A percentile compares a stretch with the other conserved stretches of the same genome.
Conservation (phyloP, 192 early-diverging fungal genomes). For the Podila epicladia region DNA sequence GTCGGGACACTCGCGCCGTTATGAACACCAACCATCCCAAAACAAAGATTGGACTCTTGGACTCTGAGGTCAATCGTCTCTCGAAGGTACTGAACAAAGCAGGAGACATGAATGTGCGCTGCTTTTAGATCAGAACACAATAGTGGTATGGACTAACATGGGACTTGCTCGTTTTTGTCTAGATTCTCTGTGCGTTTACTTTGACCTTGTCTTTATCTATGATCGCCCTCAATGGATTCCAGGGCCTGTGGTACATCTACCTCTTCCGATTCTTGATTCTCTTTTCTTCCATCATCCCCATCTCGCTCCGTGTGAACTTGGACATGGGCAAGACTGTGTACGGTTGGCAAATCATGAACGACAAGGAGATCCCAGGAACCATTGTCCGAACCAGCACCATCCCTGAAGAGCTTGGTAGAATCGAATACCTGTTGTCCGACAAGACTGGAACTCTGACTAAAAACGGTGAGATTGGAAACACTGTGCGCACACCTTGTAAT, state of each 20-base stretch:
- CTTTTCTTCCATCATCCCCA: constrained; percentile 96
- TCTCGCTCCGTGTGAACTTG: constrained; percentile 92
- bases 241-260: constrained; percentile 92
- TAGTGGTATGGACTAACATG: not conserved
- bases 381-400: constrained; percentile 95
- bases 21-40: constrained; percentile 95
- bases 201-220: constrained; percentile 83
- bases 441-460: constrained; percentile 97
- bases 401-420: constrained; percentile 94
- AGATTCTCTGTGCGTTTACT: constrained; percentile 91
- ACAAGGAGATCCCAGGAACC: constrained; percentile 83
- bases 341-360: constrained; percentile 87
- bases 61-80: constrained; percentile 90
- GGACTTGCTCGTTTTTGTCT: not conserved
- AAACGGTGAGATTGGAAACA: constrained; percentile 69
- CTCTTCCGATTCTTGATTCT: constrained; percentile 94
- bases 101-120: too few species aligned
- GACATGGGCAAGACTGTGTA: constrained; percentile 99
- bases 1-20: constrained; percentile 91
- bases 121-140: too few species aligned
- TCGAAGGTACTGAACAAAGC: constrained; percentile 70
- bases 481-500: not conserved
- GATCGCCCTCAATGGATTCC: constrained; percentile 90
- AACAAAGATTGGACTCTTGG: constrained; percentile 92
- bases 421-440: constrained; percentile 93